Conservation (phyloP, 768 basidiomycete genomes). For the Lactarius tabidus region DNA sequence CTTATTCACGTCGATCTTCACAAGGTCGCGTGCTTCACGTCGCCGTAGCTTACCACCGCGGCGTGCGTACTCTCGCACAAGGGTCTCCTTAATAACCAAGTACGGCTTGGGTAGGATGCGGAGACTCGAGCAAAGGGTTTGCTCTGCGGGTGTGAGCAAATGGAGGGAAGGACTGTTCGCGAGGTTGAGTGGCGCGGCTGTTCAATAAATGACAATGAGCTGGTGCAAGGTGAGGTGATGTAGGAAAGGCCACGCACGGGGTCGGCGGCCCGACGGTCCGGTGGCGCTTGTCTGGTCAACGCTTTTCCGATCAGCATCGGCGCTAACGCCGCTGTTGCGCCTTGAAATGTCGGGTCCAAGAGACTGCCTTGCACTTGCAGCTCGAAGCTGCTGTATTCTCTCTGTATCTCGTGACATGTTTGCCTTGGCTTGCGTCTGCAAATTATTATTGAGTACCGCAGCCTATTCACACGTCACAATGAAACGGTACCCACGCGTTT, state of each 20-base stretch:
- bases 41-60: conserved; percentile 84
- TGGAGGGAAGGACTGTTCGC: conserved; percentile 88
- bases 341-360: conserved; percentile 50
- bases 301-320: conserved; percentile 50
- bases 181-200: conserved; percentile 74
- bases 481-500: conserved; percentile 56
- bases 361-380: conserved; percentile 47
- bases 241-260: conserved; percentile 34
- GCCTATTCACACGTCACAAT: conserved; percentile 3
- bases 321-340: conserved; percentile 43
- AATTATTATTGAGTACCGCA: conserved; percentile 13
- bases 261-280: conserved; percentile 40
- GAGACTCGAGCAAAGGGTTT: conserved; percentile 80
- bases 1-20: conserved; percentile 93
- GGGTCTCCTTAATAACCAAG: conserved; percentile 90
- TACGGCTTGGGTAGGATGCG: conserved; percentile 95
- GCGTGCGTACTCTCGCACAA: conserved; percentile 89
- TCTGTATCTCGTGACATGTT: conserved; percentile 55
- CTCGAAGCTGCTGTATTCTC: conserved; percentile 46
- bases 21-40: conserved; percentile 83
- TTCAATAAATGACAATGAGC: background rate
- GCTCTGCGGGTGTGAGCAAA: conserved; percentile 84
- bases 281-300: conserved; percentile 45
- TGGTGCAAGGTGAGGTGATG: background rate
- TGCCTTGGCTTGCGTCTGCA: conserved; percentile 62